Conservation (phyloP, 345 rosid genomes). For the Camelina hispida region DNA sequence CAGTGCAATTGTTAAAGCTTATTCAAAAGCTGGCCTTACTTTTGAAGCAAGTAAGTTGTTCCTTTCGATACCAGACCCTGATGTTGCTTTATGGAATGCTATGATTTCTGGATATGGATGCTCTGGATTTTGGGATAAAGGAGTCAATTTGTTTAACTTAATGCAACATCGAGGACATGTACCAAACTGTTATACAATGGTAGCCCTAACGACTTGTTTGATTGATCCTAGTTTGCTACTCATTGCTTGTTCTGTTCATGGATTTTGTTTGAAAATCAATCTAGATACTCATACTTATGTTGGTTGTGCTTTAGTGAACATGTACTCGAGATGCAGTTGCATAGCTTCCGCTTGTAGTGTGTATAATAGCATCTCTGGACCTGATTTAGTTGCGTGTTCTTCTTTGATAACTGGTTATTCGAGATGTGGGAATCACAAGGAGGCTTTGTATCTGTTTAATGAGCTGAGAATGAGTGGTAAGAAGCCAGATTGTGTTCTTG, state of each 20-base stretch:
- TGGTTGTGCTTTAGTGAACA: conserved; percentile 65
- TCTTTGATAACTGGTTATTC: conserved; percentile 74
- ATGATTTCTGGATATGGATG: conserved; percentile 71
- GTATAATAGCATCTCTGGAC: conserved; percentile 52
- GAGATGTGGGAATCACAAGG: conserved; percentile 60
- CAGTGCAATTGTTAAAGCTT: conserved; percentile 71
- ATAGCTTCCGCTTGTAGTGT: conserved; percentile 62
- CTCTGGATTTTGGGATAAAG: conserved; percentile 58
- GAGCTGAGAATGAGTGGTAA: conserved; percentile 54
- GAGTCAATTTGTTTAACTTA: conserved; percentile 55
- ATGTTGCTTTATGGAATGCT: conserved; percentile 81
- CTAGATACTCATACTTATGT: conserved; percentile 63
- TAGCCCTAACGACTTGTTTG: conserved; percentile 63
- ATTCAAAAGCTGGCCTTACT: conserved; percentile 59
- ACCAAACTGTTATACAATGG: conserved; percentile 79
- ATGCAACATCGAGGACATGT: conserved; percentile 54
- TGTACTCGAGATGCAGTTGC: conserved; percentile 72
- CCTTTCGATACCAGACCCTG: conserved; percentile 55
- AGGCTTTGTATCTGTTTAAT: conserved; percentile 54
- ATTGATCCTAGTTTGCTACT: conserved; percentile 47
- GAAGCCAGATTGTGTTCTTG: conserved; percentile 64
- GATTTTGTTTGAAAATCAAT: conserved; percentile 65
- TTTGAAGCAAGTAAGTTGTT: conserved; percentile 68
- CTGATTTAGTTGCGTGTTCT: conserved; percentile 82
- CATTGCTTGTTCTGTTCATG: conserved; percentile 70